These are phyloP conservation scores for Trypanosoma lewisi DNA, from an alignment of 208 protist species.

Conservation along the genomic window DNA sequence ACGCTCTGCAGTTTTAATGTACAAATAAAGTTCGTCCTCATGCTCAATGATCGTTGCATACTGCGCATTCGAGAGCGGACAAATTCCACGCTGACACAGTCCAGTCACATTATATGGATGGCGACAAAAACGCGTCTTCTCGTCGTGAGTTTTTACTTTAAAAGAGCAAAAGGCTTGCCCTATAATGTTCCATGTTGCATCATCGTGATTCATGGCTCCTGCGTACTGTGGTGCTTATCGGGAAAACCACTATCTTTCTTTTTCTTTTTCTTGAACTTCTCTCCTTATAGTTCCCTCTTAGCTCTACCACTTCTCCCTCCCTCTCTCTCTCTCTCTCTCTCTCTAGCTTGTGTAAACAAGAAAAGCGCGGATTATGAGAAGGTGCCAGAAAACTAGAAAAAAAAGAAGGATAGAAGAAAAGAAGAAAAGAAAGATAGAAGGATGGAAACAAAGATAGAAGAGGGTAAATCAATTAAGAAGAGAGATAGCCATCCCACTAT, in stretches of 20 bases:
- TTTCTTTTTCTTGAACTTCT: neutral
- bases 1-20: conserved; percentile 99
- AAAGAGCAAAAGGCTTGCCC: conserved; percentile 92
- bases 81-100: conserved; percentile 96
- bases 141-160: conserved; percentile 90
- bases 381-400: no score
- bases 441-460: no score
- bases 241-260: neutral
- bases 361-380: no score
- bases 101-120: conserved; percentile 99
- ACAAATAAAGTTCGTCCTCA: conserved; percentile 96
- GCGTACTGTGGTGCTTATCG: neutral
- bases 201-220: conserved; percentile 90
- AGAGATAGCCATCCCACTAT: no score
- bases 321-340: neutral
- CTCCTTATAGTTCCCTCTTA: no score
- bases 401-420: no score
- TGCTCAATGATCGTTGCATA: conserved; percentile 98
- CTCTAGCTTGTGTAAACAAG: neutral
- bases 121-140: conserved; percentile 97
- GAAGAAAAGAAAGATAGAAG: no score
- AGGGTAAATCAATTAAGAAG: no score
- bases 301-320: no score
- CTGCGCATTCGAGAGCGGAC: conserved; percentile 98
- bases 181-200: conserved; percentile 93